Conservation (phyloP, 2,329 filamentous ascomycete species). For the Stemphylium beticola region DNA sequence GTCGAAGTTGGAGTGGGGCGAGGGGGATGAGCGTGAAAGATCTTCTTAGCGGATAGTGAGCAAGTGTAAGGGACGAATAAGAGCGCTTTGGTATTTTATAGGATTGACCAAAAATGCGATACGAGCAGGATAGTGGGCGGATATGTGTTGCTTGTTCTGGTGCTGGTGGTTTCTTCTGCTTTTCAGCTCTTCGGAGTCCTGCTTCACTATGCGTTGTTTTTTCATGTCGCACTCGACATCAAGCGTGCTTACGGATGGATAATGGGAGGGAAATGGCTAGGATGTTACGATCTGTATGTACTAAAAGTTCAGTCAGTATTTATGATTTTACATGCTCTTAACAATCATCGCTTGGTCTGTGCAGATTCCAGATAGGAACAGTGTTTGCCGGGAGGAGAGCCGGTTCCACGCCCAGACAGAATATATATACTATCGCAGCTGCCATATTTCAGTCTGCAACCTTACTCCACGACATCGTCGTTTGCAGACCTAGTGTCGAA, state of each 20-base stretch:
- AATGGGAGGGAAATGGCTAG: neutral
- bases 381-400: neutral
- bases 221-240: neutral
- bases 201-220: neutral
- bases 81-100: conserved; percentile 1
- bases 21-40: conserved; percentile 56
- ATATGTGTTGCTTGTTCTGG: conserved; percentile 7
- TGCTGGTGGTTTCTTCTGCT: conserved; percentile 3
- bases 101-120: conserved; percentile 1
- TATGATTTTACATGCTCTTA: neutral
- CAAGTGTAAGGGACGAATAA: neutral
- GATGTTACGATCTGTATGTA: neutral
- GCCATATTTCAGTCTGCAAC: neutral
- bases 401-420: neutral
- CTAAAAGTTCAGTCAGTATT: neutral
- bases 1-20: conserved; percentile 58
- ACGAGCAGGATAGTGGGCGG: conserved; percentile 4
- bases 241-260: neutral
- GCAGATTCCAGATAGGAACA: neutral
- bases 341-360: neutral
- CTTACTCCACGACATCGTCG: neutral
- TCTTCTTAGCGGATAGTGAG: conserved; percentile 48
- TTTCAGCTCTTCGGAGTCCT: neutral
- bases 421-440: neutral
- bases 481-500: too few species aligned